Percentiles rank a stretch among this genome's conserved stretches.
Evolutionary conservation across 179 eudicot genomes (phyloP).

Genomic region (Beta lomatogona): DNA sequence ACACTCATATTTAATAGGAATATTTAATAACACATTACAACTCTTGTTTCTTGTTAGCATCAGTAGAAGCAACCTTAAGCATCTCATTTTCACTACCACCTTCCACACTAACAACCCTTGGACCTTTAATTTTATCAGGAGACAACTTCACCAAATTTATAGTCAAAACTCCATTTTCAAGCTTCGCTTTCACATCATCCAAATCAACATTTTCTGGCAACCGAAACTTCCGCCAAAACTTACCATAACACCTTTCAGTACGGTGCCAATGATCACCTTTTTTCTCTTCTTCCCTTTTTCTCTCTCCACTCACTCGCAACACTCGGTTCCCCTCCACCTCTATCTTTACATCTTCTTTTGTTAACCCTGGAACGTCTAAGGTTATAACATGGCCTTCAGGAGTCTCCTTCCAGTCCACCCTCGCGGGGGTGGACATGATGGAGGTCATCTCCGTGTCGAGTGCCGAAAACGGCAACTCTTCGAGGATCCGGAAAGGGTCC

Average conservation of each 20-base stretch:
- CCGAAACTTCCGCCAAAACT: constrained; percentile 45
- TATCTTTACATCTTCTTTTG: constrained; percentile 34
- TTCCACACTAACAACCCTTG: constrained; percentile 37
- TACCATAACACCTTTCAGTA: constrained; percentile 39
- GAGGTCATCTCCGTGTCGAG: constrained; percentile 17
- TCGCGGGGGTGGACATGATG: constrained; percentile 22
- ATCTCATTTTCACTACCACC: constrained; percentile 5
- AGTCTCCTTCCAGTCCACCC: constrained; percentile 46
- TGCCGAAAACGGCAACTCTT: constrained; percentile 34
- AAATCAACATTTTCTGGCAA: constrained; percentile 48
- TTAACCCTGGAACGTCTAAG: constrained; percentile 36
- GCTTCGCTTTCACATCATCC: constrained; percentile 43
- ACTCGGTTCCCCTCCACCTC: constrained; percentile 40
- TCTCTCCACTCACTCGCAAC: constrained; percentile 37
- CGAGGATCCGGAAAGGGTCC: constrained; percentile 36
- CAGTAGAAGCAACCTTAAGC: constrained; percentile 9
- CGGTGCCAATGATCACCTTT: constrained; percentile 47
- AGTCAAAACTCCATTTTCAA: constrained; percentile 48
- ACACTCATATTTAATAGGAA: not conserved
- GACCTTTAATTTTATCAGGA: constrained; percentile 38
- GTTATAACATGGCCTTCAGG: constrained; percentile 36
- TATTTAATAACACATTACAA: not conserved
- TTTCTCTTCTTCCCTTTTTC: constrained; percentile 42
- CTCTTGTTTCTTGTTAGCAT: constrained; percentile 14
- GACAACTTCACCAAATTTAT: constrained; percentile 38